These are phyloP conservation scores for Coniferiporia sulphurascens DNA, from an alignment of 1,284 basidiomycete species.

Conservation along the genomic window DNA sequence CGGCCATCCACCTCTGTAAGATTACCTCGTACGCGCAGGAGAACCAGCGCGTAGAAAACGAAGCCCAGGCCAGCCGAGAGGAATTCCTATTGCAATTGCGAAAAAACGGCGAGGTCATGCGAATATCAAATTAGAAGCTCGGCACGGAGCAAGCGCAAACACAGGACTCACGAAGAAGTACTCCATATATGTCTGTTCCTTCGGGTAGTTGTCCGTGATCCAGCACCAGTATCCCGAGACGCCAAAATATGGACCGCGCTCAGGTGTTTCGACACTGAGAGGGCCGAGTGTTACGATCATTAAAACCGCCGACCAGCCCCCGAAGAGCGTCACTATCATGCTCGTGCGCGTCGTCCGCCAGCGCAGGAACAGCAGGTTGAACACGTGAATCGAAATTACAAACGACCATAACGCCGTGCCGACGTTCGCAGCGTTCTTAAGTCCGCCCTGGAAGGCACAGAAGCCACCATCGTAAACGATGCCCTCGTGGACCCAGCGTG, in stretches of 20 bases:
- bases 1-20: slow-evolving; percentile 24
- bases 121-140: neutral
- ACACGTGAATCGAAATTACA: slow-evolving; percentile 36
- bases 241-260: slow-evolving; percentile 38
- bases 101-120: neutral
- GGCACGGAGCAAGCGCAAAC: too few species aligned
- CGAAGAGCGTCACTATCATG: slow-evolving; percentile 27
- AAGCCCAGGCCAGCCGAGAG: slow-evolving; percentile 29
- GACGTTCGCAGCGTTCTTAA: slow-evolving; percentile 42
- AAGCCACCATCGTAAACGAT: slow-evolving; percentile 31
- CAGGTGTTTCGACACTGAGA: slow-evolving; percentile 29
- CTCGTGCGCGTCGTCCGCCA: slow-evolving; percentile 22
- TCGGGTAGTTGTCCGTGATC: slow-evolving; percentile 40
- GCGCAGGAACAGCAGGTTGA: slow-evolving; percentile 39
- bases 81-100: slow-evolving; percentile 27
- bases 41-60: slow-evolving; percentile 28
- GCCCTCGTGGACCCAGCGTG: slow-evolving; percentile 35
- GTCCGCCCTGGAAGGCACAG: slow-evolving; percentile 38
- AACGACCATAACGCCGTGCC: slow-evolving; percentile 40
- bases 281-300: slow-evolving; percentile 36
- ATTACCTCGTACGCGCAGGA: slow-evolving; percentile 34
- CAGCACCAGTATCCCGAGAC: slow-evolving; percentile 42
- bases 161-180: slow-evolving; percentile 41
- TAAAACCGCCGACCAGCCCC: slow-evolving; percentile 33
- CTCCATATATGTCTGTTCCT: slow-evolving; percentile 38